These are phyloP conservation scores for Monilinia polystroma DNA, from an alignment of 2,329 filamentous ascomycete species.

Conservation along the genomic window DNA sequence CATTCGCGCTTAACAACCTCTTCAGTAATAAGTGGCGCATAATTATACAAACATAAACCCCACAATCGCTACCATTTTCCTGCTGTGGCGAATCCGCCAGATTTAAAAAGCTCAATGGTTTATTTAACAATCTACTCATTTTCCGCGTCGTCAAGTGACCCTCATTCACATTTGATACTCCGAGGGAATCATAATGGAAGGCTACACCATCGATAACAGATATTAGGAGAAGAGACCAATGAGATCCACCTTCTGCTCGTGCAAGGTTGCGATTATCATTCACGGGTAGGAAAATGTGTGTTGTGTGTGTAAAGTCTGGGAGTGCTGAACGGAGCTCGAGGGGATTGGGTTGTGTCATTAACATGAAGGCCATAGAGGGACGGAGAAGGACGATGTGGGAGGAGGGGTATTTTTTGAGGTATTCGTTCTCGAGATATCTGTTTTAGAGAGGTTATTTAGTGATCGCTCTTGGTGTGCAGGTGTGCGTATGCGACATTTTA, in stretches of 20 bases:
- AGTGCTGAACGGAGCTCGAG: constrained; percentile 63
- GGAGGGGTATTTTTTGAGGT: constrained; percentile 74
- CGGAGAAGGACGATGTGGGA: constrained; percentile 88
- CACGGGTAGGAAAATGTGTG: constrained; percentile 93
- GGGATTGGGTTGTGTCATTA: constrained; percentile 70
- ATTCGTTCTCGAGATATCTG: constrained; percentile 84
- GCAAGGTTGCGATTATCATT: constrained; percentile 80
- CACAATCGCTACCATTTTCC: constrained; percentile 89
- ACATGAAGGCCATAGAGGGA: constrained; percentile 87
- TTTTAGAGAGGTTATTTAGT: not conserved
- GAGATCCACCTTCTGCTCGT: constrained; percentile 82
- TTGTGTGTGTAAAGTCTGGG: constrained; percentile 75
- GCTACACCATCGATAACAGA: constrained; percentile 84
- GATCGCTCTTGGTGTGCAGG: constrained; percentile 13
- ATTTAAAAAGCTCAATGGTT: constrained; percentile 71
- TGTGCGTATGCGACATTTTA: constrained; percentile 7
- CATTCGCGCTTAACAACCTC: constrained; percentile 74
- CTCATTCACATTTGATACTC: constrained; percentile 71
- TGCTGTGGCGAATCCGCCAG: constrained; percentile 86
- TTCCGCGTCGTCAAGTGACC: constrained; percentile 69
- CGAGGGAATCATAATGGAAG: constrained; percentile 94
- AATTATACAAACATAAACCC: constrained; percentile 90
- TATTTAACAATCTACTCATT: constrained; percentile 65
- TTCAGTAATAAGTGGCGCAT: constrained; percentile 94
- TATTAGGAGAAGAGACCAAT: constrained; percentile 93